phyloP scores from a whole-genome alignment of 495 filamentous ascomycete genomes.

The Zalerion maritima region DNA sequence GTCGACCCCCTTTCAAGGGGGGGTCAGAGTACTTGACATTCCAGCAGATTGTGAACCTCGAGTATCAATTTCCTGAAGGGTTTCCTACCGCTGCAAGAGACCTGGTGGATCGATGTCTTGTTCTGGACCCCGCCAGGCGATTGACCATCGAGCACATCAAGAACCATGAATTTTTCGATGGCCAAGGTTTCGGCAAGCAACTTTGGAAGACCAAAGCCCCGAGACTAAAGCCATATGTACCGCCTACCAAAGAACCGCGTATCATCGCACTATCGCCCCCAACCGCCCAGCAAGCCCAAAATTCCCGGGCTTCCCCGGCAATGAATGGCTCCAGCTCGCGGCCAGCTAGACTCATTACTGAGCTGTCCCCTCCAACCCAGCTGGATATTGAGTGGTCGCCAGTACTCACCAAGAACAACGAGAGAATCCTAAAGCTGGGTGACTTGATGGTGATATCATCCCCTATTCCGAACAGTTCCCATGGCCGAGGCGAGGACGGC shows the following conservation, averaged over 20 bases:
- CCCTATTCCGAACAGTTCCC: constrained; percentile 55
- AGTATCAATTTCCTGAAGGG: constrained; percentile 84
- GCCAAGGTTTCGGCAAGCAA: constrained; percentile 66
- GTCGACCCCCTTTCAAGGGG: constrained; percentile 92
- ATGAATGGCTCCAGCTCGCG: constrained; percentile 33
- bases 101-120: constrained; percentile 80
- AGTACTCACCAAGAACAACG: constrained; percentile 77
- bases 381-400: constrained; percentile 99
- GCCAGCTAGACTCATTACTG: constrained; percentile 78
- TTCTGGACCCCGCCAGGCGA: constrained; percentile 73
- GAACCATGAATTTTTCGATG: constrained; percentile 95
- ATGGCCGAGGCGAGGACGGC: constrained; percentile 40
- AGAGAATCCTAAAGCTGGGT: constrained; percentile 88
- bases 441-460: constrained; percentile 72
- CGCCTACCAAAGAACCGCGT: constrained; percentile 58
- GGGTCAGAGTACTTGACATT: constrained; percentile 97
- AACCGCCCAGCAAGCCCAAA: constrained; percentile 33
- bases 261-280: constrained; percentile 53
- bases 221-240: constrained; percentile 70
- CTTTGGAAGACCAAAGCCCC: constrained; percentile 90
- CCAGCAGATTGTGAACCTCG: constrained; percentile 89
- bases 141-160: constrained; percentile 95
- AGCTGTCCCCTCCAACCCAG: constrained; percentile 88
- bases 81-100: constrained; percentile 84
- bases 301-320: constrained; percentile 26